phyloP scores from a whole-genome alignment of 208 protist species.

The Trypanosoma lewisi region DNA sequence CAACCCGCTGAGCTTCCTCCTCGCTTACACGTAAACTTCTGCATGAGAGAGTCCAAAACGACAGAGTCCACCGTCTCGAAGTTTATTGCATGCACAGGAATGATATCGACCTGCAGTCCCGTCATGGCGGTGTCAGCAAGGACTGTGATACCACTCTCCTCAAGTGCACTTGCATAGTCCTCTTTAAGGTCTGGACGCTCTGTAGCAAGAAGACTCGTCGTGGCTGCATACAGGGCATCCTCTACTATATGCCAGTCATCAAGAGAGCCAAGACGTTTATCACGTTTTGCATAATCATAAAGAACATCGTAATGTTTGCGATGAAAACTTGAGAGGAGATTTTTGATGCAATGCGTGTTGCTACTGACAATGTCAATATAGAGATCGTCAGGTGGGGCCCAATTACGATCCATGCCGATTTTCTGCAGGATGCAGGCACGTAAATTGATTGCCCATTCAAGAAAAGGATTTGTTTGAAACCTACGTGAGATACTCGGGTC shows the following conservation, averaged over 20 bases:
- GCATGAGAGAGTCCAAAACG: slow-evolving; percentile 39
- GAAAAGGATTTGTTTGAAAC: slow-evolving; percentile 82
- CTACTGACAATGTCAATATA: slow-evolving; percentile 86
- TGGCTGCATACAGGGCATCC: slow-evolving; percentile 72
- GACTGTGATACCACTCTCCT: slow-evolving; percentile 70
- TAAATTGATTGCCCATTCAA: slow-evolving; percentile 86
- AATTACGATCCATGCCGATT: slow-evolving; percentile 56
- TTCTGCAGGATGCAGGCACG: slow-evolving; percentile 66
- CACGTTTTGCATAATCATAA: slow-evolving; percentile 40
- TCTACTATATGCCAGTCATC: slow-evolving; percentile 69
- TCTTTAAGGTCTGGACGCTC: slow-evolving; percentile 65
- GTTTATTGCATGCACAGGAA: slow-evolving; percentile 65
- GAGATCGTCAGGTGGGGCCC: slow-evolving; percentile 57
- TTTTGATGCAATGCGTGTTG: slow-evolving; percentile 92
- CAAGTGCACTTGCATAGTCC: slow-evolving; percentile 59
- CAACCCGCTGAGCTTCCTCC: not conserved
- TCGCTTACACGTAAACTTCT: slow-evolving; percentile 11
- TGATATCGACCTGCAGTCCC: slow-evolving; percentile 81
- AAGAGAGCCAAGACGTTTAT: slow-evolving; percentile 38
- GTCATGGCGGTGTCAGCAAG: slow-evolving; percentile 86
- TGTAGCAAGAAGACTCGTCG: slow-evolving; percentile 52
- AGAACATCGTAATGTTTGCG: slow-evolving; percentile 70
- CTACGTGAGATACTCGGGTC: slow-evolving; percentile 76
- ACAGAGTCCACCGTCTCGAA: slow-evolving; percentile 63
- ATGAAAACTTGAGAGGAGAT: slow-evolving; percentile 78